Conservation (phyloP, 2,329 filamentous ascomycete species). For the Chaetomium olivaceum region DNA sequence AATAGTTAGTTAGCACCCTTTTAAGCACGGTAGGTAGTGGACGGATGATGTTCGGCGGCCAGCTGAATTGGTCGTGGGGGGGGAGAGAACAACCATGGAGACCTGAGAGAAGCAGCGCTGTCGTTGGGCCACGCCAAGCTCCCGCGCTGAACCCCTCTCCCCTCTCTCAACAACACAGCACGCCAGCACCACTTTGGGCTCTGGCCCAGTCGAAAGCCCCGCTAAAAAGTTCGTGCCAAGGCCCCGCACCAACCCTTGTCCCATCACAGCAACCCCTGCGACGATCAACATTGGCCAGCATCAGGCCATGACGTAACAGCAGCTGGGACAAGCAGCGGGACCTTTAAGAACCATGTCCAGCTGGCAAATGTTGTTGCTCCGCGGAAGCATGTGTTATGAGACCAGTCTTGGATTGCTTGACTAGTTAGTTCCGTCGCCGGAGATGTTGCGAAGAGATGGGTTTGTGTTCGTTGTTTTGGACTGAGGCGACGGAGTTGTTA, state of each 20-base stretch:
- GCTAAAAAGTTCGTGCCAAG: conserved; percentile 4
- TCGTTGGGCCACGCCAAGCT: not conserved
- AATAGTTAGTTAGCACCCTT: conserved; percentile 1
- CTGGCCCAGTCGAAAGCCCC: not conserved
- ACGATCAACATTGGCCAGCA: conserved; percentile 14
- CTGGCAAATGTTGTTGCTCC: conserved; percentile 1
- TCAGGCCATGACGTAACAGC: conserved; percentile 23
- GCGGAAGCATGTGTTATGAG: not conserved
- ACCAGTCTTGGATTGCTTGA: not conserved
- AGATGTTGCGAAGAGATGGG: not conserved
- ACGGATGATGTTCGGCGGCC: not conserved
- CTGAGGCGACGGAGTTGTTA: not conserved
- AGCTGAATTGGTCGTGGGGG: not conserved
- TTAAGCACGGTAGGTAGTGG: not conserved
- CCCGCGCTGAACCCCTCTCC: not conserved
- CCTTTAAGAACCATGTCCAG: conserved; percentile 18
- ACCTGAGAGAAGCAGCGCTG: not conserved
- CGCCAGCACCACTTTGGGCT: not conserved
- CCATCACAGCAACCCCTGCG: conserved; percentile 10
- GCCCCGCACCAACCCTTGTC: not conserved
- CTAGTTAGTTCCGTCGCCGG: not conserved
- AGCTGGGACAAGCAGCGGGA: not conserved
- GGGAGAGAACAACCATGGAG: not conserved
- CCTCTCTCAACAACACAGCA: too few species aligned
- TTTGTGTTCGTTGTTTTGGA: not conserved